Evolutionary conservation across 805 yeast species (phyloP), one percentile per base, ranked within the genome.

Genomic region (Torulaspora maleeae): DNA sequence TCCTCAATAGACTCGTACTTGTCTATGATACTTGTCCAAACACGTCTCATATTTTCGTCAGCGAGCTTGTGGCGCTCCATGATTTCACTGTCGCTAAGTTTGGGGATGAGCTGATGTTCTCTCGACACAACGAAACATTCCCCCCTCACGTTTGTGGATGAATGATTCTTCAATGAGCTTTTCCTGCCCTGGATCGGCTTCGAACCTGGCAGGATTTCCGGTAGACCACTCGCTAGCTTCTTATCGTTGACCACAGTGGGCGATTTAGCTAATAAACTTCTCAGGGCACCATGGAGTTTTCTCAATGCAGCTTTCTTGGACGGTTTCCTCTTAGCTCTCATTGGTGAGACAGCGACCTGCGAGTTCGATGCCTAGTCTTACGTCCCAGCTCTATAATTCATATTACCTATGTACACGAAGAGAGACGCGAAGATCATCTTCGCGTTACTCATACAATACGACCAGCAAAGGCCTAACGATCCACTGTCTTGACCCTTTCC

Each of bases 11-110:
- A 72, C 39, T 77, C 72, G 56, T 81, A 80, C 55, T 75, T 77
- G 1, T 70, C 60, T 6, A 82, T 71, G 24, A 82, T 77, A 11
- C 69, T 65, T 17, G 70, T 66, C 87, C 87, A 82, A 2, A 58
- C 60, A 3, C 47, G 49, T 41, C 57, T 62, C 67, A 66, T 61
- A 33, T 60, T 63, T 44, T 58, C 60, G 38, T 66, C 70, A 1
- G 70, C 70, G 29, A 44, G 53, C 43, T 58, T 63, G 36, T 66
- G 70, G 32, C 61, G 56, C 39, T 52, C 58, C 58, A 64, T 52
- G 1, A 64, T 58, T 45, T 66, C 60, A n/a, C 59, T 62, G 38
- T 66, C 69, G 2, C 63, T 58, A 10, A 64, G 44, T 45, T 52
- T 59, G 3, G 65, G 69, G 22, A 63, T 64, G 36, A 56, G 36